Conservation (phyloP, 2,329 filamentous ascomycete genomes). For the Sporothrix brasiliensis region DNA sequence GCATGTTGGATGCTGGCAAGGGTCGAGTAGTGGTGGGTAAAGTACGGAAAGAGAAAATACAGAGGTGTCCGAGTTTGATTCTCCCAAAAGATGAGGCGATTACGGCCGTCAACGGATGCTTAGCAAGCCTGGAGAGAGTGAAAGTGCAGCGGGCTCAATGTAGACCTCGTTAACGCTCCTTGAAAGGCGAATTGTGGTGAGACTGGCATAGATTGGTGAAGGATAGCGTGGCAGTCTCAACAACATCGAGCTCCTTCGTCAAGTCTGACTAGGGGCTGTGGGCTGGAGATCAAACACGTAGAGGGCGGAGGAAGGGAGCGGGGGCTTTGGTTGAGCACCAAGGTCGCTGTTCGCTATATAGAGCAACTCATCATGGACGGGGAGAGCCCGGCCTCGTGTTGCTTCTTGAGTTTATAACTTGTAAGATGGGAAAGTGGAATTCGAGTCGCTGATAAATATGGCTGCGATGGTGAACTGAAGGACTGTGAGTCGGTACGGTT, state of each 20-base stretch:
- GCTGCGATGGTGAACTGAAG: no score
- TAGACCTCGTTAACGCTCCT: neutral
- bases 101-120: neutral
- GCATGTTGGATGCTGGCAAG: neutral
- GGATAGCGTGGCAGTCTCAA: neutral
- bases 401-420: neutral
- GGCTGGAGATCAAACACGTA: constrained; percentile 4
- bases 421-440: neutral
- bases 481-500: neutral
- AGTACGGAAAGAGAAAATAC: neutral
- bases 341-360: neutral
- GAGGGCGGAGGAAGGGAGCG: neutral
- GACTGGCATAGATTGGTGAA: neutral
- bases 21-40: neutral
- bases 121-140: neutral
- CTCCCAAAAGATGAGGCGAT: neutral
- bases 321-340: neutral
- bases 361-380: neutral
- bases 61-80: neutral
- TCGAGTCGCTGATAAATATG: neutral
- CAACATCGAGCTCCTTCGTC: neutral
- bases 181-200: neutral
- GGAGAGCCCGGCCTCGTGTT: neutral
- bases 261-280: neutral
- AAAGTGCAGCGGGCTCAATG: no score